Conservation (phyloP, 2,329 filamentous ascomycete species). For the Claviceps humidiphila region DNA sequence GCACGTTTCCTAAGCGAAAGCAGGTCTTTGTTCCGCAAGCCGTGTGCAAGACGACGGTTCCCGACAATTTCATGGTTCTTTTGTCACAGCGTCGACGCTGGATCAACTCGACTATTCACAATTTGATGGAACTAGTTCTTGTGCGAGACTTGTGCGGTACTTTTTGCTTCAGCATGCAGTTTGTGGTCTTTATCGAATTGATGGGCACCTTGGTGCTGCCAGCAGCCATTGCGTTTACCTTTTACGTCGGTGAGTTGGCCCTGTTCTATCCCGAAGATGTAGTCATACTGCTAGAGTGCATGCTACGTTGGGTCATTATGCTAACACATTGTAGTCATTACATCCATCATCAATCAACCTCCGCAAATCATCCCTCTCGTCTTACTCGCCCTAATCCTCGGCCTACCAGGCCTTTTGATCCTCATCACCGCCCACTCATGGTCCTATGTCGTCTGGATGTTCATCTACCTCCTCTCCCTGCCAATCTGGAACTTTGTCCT, state of each 20-base stretch:
- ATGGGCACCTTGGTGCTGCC: constrained; percentile 89
- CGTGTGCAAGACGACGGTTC: constrained; percentile 96
- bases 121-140: constrained; percentile 91
- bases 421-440: constrained; percentile 85
- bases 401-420: constrained; percentile 83
- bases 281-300: too few relatives aligned
- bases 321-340: constrained; percentile 46
- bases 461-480: constrained; percentile 84
- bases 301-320: not conserved
- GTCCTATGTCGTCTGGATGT: constrained; percentile 92
- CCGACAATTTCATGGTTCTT: constrained; percentile 81
- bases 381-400: constrained; percentile 78
- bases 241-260: constrained; percentile 62
- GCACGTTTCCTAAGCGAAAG: constrained; percentile 97
- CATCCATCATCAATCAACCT: constrained; percentile 64
- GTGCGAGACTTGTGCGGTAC: constrained; percentile 95
- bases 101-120: constrained; percentile 99
- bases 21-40: constrained; percentile 97
- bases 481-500: constrained; percentile 97
- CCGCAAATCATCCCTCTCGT: constrained; percentile 84
- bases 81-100: constrained; percentile 90
- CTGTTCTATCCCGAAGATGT: too few relatives aligned
- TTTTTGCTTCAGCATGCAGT: constrained; percentile 99
- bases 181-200: constrained; percentile 90
- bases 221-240: constrained; percentile 90